phyloP scores from a whole-genome alignment of 768 basidiomycete genomes.

The Mycena amicta region DNA sequence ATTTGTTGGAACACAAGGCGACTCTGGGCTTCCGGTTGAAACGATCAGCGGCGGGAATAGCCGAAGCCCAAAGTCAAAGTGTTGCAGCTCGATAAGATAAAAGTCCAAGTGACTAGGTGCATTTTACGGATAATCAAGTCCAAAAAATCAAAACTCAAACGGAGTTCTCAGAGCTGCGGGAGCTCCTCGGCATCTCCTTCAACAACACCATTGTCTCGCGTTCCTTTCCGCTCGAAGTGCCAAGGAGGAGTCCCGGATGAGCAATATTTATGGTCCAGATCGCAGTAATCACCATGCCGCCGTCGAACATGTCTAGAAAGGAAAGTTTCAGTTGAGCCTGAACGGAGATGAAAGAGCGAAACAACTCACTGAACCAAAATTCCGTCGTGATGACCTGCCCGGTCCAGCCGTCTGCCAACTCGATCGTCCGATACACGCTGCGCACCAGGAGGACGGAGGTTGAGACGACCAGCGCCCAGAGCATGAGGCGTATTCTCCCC shows the following conservation, averaged over 20 bases:
- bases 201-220: background rate
- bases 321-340: background rate
- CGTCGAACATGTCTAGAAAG: constrained; percentile 22
- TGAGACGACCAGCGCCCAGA: constrained; percentile 3
- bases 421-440: constrained; percentile 34
- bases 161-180: too few species aligned
- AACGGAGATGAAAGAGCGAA: background rate
- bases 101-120: too few species aligned
- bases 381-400: constrained; percentile 34
- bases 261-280: constrained; percentile 23
- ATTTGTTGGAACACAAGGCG: too few species aligned
- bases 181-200: background rate
- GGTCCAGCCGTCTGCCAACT: constrained; percentile 35
- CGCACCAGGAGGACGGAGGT: constrained; percentile 16
- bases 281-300: constrained; percentile 22
- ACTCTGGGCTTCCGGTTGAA: too few species aligned
- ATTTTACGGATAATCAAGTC: too few species aligned
- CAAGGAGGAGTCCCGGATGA: constrained; percentile 22
- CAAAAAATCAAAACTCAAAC: too few species aligned
- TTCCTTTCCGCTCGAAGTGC: constrained; percentile 4
- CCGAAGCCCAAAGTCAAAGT: too few species aligned
- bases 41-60: too few species aligned
- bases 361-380: constrained; percentile 33
- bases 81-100: too few species aligned
- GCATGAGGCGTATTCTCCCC: background rate